Evolutionary conservation across 2,329 filamentous ascomycete genomes (phyloP).

Genomic region (Westerdykella sp.): DNA sequence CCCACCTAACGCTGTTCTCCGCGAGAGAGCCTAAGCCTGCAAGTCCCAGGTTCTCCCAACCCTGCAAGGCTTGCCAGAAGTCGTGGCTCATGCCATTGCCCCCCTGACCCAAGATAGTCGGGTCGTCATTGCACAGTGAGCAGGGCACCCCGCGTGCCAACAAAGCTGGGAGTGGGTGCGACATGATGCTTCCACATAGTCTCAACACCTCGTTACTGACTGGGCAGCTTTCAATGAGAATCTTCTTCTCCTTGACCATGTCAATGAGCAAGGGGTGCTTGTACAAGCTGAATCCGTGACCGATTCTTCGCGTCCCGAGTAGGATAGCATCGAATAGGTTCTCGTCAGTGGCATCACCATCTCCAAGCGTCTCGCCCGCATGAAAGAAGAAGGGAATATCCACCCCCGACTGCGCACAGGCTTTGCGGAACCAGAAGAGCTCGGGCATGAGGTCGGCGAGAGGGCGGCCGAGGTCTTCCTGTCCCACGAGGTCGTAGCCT

Average conservation of each 20-base stretch:
- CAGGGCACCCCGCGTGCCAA: constrained; percentile 79
- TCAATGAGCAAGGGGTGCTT: constrained; percentile 87
- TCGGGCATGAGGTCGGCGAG: constrained; percentile 73
- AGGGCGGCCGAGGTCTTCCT: constrained; percentile 73
- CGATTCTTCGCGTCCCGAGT: constrained; percentile 80
- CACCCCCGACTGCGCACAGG: constrained; percentile 69
- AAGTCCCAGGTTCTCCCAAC: constrained; percentile 84
- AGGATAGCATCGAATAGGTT: constrained; percentile 89
- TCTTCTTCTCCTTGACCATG: constrained; percentile 80
- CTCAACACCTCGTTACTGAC: constrained; percentile 85
- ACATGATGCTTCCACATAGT: constrained; percentile 67
- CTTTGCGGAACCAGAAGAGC: constrained; percentile 88
- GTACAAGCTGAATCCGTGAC: constrained; percentile 81
- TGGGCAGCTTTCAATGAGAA: constrained; percentile 83
- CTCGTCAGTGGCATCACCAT: constrained; percentile 67
- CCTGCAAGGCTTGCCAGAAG: constrained; percentile 89
- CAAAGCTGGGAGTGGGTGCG: constrained; percentile 75
- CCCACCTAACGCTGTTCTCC: constrained; percentile 89
- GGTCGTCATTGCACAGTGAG: constrained; percentile 84
- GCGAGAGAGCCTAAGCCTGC: constrained; percentile 80
- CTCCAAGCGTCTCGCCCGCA: constrained; percentile 79
- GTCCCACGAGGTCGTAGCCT: constrained; percentile 84
- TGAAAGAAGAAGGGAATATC: constrained; percentile 95
- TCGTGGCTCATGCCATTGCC: constrained; percentile 80
- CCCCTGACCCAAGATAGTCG: constrained; percentile 79